phyloP scores from a whole-genome alignment of 2,329 filamentous ascomycete genomes.

The Penicillium brasilianum region DNA sequence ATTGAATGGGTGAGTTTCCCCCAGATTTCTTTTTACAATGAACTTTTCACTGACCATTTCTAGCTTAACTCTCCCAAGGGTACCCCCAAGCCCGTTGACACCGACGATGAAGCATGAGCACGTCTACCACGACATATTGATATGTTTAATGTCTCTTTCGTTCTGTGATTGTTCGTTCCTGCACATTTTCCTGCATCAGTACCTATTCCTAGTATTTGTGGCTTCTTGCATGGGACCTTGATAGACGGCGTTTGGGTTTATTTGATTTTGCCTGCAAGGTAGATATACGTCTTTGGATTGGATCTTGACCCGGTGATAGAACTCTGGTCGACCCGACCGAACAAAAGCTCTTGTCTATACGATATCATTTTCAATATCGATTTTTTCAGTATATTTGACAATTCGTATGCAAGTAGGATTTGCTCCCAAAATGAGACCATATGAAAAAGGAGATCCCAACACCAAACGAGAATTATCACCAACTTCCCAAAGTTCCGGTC shows the following conservation, averaged over 20 bases:
- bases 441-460: neutral
- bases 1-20: conserved; percentile 59
- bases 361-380: neutral
- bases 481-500: neutral
- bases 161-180: conserved; percentile 14
- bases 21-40: neutral
- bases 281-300: conserved; percentile 24
- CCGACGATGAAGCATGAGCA: conserved; percentile 70
- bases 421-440: too few relatives aligned
- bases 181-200: conserved; percentile 28
- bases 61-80: conserved; percentile 87
- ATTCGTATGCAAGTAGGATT: neutral
- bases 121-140: conserved; percentile 22
- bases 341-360: conserved; percentile 23
- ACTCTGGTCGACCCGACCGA: conserved; percentile 12
- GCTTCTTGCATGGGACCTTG: conserved; percentile 27
- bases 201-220: conserved; percentile 22
- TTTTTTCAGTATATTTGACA: neutral
- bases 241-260: conserved; percentile 33
- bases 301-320: conserved; percentile 10
- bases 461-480: neutral
- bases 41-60: conserved; percentile 42
- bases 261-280: conserved; percentile 13
- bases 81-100: conserved; percentile 76
- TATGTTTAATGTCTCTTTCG: conserved; percentile 28